A percentile compares a stretch with the other conserved stretches of the same genome.
Conservation (phyloP, 306 rosid genomes). For the Castanopsis chinensis region DNA sequence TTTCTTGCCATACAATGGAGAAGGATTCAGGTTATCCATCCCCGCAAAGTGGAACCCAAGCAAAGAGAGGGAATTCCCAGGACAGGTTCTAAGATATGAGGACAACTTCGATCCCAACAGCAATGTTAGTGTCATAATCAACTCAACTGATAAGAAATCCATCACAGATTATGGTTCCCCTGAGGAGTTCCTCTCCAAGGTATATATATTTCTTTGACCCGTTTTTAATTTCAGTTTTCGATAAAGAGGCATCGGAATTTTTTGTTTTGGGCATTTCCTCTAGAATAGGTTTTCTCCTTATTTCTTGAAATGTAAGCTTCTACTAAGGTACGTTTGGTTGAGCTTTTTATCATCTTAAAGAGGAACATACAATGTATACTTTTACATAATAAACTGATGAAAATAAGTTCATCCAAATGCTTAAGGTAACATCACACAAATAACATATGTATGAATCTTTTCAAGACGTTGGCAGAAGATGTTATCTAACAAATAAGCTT, state of each 20-base stretch:
- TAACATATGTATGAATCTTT: background rate
- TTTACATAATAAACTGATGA: no score
- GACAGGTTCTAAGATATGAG: conserved; percentile 88
- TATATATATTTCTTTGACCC: conserved; percentile 4
- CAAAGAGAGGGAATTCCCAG: conserved; percentile 80
- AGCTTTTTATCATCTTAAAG: no score
- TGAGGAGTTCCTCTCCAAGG: conserved; percentile 70
- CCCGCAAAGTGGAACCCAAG: conserved; percentile 97
- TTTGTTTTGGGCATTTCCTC: background rate
- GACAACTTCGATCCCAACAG: conserved; percentile 79
- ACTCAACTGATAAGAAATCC: conserved; percentile 77
- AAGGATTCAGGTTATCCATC: conserved; percentile 76
- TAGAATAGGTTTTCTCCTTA: background rate
- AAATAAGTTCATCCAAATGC: no score
- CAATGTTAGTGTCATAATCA: conserved; percentile 62
- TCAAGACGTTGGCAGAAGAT: background rate
- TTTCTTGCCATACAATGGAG: conserved; percentile 66
- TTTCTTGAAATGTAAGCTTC: background rate
- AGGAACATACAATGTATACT: no score
- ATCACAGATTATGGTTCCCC: conserved; percentile 87
- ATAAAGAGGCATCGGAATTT: background rate
- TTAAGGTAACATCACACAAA: no score
- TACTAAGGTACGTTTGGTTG: no score
- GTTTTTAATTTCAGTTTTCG: no score
- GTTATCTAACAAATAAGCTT: conserved; percentile 19